Evolutionary conservation across 116 monocot genomes (phyloP), one percentile per base, ranked within the genome.

Genomic region (Dioscorea cayenensis): DNA sequence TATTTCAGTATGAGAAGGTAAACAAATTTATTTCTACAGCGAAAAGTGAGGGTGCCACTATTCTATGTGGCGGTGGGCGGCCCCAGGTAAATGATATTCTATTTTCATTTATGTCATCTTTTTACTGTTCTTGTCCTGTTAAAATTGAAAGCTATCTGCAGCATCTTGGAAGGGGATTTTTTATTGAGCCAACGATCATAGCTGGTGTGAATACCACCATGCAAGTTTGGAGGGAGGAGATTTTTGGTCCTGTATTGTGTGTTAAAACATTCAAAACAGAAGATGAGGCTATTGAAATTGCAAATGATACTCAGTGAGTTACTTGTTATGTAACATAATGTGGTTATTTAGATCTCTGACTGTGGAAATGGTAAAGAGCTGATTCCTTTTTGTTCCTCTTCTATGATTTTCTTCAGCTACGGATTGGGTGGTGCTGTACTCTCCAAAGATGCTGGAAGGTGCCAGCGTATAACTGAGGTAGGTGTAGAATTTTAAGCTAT

Each of bases 171-270:
- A 99, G 85, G 73, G 99, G 99, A 14, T 99, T 72, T 66, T 99
- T 84, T 68, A 87, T 99, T 61, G 89, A 85, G 65, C 99, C 99
- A 66, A 87, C 94, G 35, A 72, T 99, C 65, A 80, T 99, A 74
- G 84, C 81, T 23, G 73, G 91, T 76, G 94, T 94, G 55, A 66
- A 81, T 14, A 82, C 87, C 3, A 83, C 91, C 14, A 99, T 94
- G 91, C 85, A 99, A 99, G 89, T 99, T 51, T 99, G 99, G 99
- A 89, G 82, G 71, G 99, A 99, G 71, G 99, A 99, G 83, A 88
- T 94, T 76, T 99, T 99, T 77, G 99, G 99, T 20, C 99, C 99
- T 37, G 99, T 99, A 19, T 77, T 99, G 3, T 94, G 91, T 84
- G 87, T 99, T 55, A 85, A 85, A 76, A 87, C 75, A 69, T 99